Evolutionary conservation across 164 flowering plant genomes (phyloP), one percentile per base, ranked within the genome.

Genomic region (Hamamelis virginiana): DNA sequence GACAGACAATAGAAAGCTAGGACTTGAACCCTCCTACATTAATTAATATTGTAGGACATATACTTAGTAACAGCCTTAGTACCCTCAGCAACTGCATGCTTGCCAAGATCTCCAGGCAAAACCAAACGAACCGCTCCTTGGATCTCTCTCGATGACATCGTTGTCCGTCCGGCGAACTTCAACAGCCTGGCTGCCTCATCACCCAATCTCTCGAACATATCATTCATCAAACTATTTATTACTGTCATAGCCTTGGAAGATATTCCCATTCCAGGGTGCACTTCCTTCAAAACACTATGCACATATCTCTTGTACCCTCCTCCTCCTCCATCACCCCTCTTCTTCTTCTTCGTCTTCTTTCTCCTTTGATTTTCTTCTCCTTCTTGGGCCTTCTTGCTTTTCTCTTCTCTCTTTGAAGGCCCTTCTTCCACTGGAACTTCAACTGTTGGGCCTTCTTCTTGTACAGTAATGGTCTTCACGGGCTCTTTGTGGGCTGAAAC

Each of bases 21-120:
- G 45, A 48, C 43, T 69, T 16, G 25, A 25, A 23, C 6, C 57
- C 55, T 5, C 55, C 23, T 11, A 13, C 25, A 27, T 13, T 50
- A 46, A 22, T 15, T 43, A n/a, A n/a, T n/a, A n/a, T n/a, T n/a
- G n/a, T 28, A 48, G 28, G 48, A 45, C 59, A 78, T 53, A 59
- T 86, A 91, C 13, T 65, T 82, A 41, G 85, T 59, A 14, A 91
- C 86, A 26, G 98, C 98, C 70, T 89, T 91, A 0, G 78, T 69
- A 23, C 98, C 97, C 60, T 94, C 98, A 5, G 87, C 79, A n/a
- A 87, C 67, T 13, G 97, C 96, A 70, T 94, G 96, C 79, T 82
- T 89, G 27, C 87, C 87, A 22, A 94, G 91, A 70, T 94, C 94
- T 0, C 97, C 91, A 0, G 94, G 96, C 76, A 94, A 62, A 12